A percentile compares a stretch with the other conserved stretches of the same genome.
Evolutionary conservation across 2,329 filamentous ascomycete genomes (phyloP).

Genomic region (Cercospora brassicicola): DNA sequence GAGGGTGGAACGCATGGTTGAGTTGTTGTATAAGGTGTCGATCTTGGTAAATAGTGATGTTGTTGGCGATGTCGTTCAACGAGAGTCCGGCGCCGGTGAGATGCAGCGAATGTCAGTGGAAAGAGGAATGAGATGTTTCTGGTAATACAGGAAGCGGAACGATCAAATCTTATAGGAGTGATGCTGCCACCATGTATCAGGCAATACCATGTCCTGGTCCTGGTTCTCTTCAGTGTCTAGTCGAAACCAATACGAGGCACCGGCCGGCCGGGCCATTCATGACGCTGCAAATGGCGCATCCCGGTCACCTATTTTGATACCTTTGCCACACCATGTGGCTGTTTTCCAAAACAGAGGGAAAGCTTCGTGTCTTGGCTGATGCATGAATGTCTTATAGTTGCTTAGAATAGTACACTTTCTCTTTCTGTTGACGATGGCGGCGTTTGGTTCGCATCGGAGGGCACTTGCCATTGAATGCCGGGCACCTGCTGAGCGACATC

Average conservation of each 20-base stretch:
- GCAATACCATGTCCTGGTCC: background rate
- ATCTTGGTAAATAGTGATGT: background rate
- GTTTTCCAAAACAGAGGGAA: background rate
- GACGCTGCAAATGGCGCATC: background rate
- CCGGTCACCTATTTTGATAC: background rate
- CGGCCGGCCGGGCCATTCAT: background rate
- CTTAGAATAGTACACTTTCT: background rate
- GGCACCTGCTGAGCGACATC: background rate
- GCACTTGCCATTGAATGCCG: background rate
- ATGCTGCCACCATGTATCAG: background rate
- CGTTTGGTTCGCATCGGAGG: background rate
- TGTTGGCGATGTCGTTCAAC: background rate
- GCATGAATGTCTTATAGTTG: background rate
- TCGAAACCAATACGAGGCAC: background rate
- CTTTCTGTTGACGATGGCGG: background rate
- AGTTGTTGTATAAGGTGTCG: background rate
- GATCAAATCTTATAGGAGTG: background rate
- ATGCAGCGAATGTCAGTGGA: background rate
- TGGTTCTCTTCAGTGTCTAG: background rate
- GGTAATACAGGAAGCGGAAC: background rate
- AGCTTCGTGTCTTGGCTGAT: background rate
- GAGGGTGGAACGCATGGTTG: slow-evolving; percentile 20
- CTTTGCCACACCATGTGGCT: background rate
- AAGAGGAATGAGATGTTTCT: background rate
- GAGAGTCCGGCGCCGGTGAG: background rate